These are phyloP conservation scores for Aspergillus cristatus DNA, from an alignment of 495 filamentous ascomycete species.

Conservation along the genomic window DNA sequence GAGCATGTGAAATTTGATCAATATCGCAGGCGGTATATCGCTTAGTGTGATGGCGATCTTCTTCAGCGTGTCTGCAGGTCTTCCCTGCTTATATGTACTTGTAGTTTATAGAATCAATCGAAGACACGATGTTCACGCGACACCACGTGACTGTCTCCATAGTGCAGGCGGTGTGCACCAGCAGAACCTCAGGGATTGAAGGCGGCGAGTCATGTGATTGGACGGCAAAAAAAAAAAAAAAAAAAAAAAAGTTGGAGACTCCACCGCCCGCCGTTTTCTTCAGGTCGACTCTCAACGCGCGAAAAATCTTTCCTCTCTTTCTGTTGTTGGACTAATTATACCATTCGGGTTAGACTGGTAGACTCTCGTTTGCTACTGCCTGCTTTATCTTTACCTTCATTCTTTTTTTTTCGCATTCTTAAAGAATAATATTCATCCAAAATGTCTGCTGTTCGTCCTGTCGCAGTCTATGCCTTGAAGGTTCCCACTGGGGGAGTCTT, in stretches of 20 bases:
- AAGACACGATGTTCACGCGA: too few species aligned
- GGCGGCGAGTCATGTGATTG: slow-evolving; percentile 6
- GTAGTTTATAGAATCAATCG: too few species aligned
- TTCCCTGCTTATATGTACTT: too few species aligned
- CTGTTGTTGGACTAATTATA: not conserved
- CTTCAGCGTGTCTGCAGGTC: too few species aligned
- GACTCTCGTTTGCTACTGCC: slow-evolving; percentile 8
- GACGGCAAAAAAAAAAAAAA: too few species aligned
- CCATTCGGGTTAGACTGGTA: slow-evolving; percentile 1
- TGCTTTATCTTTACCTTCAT: slow-evolving; percentile 8
- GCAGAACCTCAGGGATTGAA: too few species aligned
- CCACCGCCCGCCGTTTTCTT: slow-evolving; percentile 14
- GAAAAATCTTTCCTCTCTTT: slow-evolving; percentile 1
- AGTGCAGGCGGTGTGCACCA: too few species aligned
- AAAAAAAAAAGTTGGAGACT: slow-evolving; percentile 19
- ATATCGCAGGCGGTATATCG: too few species aligned
- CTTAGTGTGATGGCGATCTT: too few species aligned
- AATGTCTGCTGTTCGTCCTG: slow-evolving; percentile 56
- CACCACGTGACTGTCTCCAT: too few species aligned
- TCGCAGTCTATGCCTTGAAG: slow-evolving; percentile 82
- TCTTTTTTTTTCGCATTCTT: not conserved
- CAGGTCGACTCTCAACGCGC: slow-evolving; percentile 7
- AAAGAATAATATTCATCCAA: slow-evolving; percentile 8
- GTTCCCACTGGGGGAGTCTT: slow-evolving; percentile 71
- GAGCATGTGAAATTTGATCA: too few species aligned